Evolutionary conservation across 2,329 filamentous ascomycete genomes (phyloP).

Genomic region (Microsporum ferrugineum): DNA sequence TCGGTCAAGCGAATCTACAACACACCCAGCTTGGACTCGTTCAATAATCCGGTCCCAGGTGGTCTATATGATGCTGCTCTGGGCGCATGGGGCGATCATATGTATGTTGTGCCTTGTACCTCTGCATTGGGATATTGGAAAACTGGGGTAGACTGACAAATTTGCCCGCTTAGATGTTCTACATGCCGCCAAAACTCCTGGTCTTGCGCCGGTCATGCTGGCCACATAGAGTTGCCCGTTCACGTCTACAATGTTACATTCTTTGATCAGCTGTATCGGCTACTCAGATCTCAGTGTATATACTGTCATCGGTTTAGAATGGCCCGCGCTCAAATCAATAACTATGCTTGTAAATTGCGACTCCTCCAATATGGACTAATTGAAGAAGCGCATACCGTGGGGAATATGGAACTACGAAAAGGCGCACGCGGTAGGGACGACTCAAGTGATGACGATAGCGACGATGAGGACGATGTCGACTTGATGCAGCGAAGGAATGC

Average conservation of each 20-base stretch:
- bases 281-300: slow-evolving; percentile 76
- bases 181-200: slow-evolving; percentile 79
- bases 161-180: slow-evolving; percentile 55
- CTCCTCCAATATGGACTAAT: slow-evolving; percentile 76
- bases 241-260: slow-evolving; percentile 95
- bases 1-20: slow-evolving; percentile 93
- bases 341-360: slow-evolving; percentile 71
- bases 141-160: not conserved
- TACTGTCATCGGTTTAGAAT: slow-evolving; percentile 85
- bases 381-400: slow-evolving; percentile 52
- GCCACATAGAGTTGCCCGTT: slow-evolving; percentile 87
- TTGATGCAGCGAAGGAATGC: slow-evolving; percentile 47
- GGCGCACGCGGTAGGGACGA: slow-evolving; percentile 39
- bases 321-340: slow-evolving; percentile 62
- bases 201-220: slow-evolving; percentile 81
- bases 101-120: slow-evolving; percentile 43
- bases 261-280: slow-evolving; percentile 76
- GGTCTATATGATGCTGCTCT: slow-evolving; percentile 88
- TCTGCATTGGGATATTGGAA: not conserved
- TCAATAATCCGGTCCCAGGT: slow-evolving; percentile 77
- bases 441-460: slow-evolving; percentile 53
- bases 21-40: slow-evolving; percentile 82
- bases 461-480: slow-evolving; percentile 45
- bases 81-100: slow-evolving; percentile 75
- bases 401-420: slow-evolving; percentile 37